Evolutionary conservation across 345 rosid species (phyloP), one percentile per base, ranked within the genome.

Genomic region (Salix arbutifolia): DNA sequence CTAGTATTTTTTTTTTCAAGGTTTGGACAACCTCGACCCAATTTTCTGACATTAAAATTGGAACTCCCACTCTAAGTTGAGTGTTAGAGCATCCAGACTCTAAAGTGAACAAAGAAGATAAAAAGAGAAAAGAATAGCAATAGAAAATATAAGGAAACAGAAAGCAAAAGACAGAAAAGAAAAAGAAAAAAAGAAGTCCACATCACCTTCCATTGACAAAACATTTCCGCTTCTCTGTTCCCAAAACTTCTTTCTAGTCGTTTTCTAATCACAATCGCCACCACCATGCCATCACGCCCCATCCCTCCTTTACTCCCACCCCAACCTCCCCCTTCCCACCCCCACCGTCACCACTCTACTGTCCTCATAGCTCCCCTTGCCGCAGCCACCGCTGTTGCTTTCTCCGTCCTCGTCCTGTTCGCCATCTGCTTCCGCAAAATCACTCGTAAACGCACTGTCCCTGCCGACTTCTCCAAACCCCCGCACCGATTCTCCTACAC

Each of bases 401-500:
- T 91, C 75, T 91, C 80, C 72, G 91, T 72, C 64, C 86, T 69
- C 70, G 85, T 80, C 67, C 81, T 88, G 18, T 74, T 76, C 74
- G 83, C 71, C 16, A 56, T 90, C 76, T 69, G 90, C 44, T 93
- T 90, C 91, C 89, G 94, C 42, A 94, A 80, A 82, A 90, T 92
- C 84, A 85, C 60, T 58, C 85, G 89, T 48, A 89, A 87, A 79
- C 97, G 97, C 44, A 91, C 97, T 2, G 97, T 89, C 71, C 95
- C 98, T 1, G 19, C 70, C 13, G 70, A 67, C 46, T 21, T 67
- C 74, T 80, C 88, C 14, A 86, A 81, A 28, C 89, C 89, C 26
- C 88, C 88, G 0, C 86, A 81, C 38, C 91, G 95, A 17, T 92
- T 90, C 89, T 90, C 98, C 21, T 94, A 87, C 87, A 66, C 91